Evolutionary conservation across 1,139 yeast genomes (phyloP).

Genomic region (Candida sp.): DNA sequence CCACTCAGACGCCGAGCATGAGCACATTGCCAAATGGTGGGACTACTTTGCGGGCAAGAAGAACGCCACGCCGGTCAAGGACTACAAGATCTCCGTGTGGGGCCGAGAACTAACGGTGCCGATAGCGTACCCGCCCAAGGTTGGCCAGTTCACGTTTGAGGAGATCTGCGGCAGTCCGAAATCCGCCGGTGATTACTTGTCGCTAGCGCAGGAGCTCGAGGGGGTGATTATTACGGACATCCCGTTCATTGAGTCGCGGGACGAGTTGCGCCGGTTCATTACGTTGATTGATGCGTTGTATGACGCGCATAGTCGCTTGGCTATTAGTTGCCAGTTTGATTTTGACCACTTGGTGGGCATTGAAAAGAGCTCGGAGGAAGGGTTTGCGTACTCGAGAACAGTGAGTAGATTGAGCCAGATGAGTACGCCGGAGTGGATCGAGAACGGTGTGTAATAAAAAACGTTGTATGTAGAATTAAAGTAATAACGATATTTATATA

Average conservation of each 20-base stretch:
- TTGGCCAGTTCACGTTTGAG: slow-evolving; percentile 88
- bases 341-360: slow-evolving; percentile 87
- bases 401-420: slow-evolving; percentile 88
- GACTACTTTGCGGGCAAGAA: slow-evolving; percentile 60
- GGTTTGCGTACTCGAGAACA: slow-evolving; percentile 97
- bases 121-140: slow-evolving; percentile 71
- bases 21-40: slow-evolving; percentile 83
- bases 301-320: slow-evolving; percentile 85
- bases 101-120: slow-evolving; percentile 86
- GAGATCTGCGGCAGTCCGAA: slow-evolving; percentile 86
- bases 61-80: slow-evolving; percentile 30
- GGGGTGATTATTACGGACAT: slow-evolving; percentile 89
- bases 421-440: slow-evolving; percentile 95
- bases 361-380: slow-evolving; percentile 82
- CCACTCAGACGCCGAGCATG: slow-evolving; percentile 54
- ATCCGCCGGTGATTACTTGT: slow-evolving; percentile 96
- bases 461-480: too few species aligned
- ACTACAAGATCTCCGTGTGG: slow-evolving; percentile 70
- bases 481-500: background rate
- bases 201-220: slow-evolving; percentile 77
- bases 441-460: slow-evolving; percentile 20
- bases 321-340: slow-evolving; percentile 88
- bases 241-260: slow-evolving; percentile 82
- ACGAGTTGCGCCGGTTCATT: slow-evolving; percentile 86
- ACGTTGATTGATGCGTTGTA: slow-evolving; percentile 96